These are phyloP conservation scores for Cephaloascus fragrans DNA, from an alignment of 805 yeast species.

Conservation along the genomic window DNA sequence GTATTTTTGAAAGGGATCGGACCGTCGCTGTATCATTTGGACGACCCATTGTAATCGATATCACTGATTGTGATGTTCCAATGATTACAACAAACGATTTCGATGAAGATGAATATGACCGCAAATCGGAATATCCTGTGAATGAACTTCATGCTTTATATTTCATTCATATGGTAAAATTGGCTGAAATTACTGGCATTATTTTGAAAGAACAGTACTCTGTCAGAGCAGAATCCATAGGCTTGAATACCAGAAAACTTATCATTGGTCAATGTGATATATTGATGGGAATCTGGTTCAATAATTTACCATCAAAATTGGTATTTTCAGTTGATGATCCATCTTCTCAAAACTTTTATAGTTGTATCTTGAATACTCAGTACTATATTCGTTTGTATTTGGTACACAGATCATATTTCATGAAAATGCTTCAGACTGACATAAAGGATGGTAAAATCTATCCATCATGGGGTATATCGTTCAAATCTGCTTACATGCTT, in stretches of 20 bases:
- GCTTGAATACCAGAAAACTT: slow-evolving; percentile 20
- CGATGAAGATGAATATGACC: slow-evolving; percentile 36
- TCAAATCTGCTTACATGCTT: slow-evolving; percentile 74
- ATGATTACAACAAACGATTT: slow-evolving; percentile 63
- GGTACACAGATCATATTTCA: slow-evolving; percentile 61
- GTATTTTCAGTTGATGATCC: slow-evolving; percentile 52
- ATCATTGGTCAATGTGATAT: slow-evolving; percentile 55
- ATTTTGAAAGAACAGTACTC: slow-evolving; percentile 62
- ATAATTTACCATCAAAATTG: slow-evolving; percentile 51
- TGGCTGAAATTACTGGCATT: slow-evolving; percentile 63
- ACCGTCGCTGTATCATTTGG: slow-evolving; percentile 66
- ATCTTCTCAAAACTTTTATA: slow-evolving; percentile 42
- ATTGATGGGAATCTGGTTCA: slow-evolving; percentile 71
- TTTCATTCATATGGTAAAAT: slow-evolving; percentile 53
- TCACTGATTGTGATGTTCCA: slow-evolving; percentile 70
- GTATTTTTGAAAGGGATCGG: slow-evolving; percentile 61
- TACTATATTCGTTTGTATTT: slow-evolving; percentile 67
- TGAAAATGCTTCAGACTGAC: slow-evolving; percentile 29
- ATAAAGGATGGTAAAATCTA: slow-evolving; percentile 36
- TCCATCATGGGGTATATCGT: slow-evolving; percentile 76
- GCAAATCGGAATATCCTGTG: slow-evolving; percentile 31
- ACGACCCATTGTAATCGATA: slow-evolving; percentile 56
- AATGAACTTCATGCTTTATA: slow-evolving; percentile 41
- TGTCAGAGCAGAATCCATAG: slow-evolving; percentile 52
- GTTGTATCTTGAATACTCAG: slow-evolving; percentile 53